Base-by-base conservation (phyloP, 495 filamentous ascomycete species). In the Hypoxylon fuscum region DNA sequence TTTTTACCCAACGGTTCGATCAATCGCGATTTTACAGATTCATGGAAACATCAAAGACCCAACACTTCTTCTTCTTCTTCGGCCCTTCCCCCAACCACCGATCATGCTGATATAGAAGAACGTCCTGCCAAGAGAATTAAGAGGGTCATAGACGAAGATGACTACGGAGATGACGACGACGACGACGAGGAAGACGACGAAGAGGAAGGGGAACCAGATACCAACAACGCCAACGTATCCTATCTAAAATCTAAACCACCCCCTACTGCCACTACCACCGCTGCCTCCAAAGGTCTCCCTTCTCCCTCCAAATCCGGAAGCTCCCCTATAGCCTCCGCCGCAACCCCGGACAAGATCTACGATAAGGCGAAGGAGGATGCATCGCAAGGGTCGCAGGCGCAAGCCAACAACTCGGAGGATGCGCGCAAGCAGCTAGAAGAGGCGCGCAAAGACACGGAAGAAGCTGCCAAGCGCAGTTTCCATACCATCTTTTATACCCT, bases 401-500 rank as follows among this genome's bases (percentile, higher is more conserved):
- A 88, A 74, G 73, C 83, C 74, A 85, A 87, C 72, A 82, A 85
- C 15, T 83, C 89, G 1, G 93, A 96, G 72, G 92, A 96, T 74
- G 82, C 93, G 72, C 91, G 93, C 58, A 96, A 96, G 77, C 89
- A 93, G 73, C 77, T 98, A 42, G 93, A 98, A 73, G 90, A 96
- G 70, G 92, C 93, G 70, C 96, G 94, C 74, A 97, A 90, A 70
- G 93, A 90, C 18, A 92, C 91, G 14, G 93, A 97, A 71, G 92
- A 96, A 66, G 89, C 91, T 42, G 95, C 90, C 18, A 92, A 89
- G 78, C 82, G 86, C 55, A 95, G 90, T 76, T 97, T 96, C 72
- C 85, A 96, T 71, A 96, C 91, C 2, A 73, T 95, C 37, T 96
- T 97, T 73, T 95, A 97, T 73, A 97, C 96, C 2, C 78, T 97